phyloP scores from a whole-genome alignment of 2,329 filamentous ascomycete genomes.

The Huntiella bhutanensis region DNA sequence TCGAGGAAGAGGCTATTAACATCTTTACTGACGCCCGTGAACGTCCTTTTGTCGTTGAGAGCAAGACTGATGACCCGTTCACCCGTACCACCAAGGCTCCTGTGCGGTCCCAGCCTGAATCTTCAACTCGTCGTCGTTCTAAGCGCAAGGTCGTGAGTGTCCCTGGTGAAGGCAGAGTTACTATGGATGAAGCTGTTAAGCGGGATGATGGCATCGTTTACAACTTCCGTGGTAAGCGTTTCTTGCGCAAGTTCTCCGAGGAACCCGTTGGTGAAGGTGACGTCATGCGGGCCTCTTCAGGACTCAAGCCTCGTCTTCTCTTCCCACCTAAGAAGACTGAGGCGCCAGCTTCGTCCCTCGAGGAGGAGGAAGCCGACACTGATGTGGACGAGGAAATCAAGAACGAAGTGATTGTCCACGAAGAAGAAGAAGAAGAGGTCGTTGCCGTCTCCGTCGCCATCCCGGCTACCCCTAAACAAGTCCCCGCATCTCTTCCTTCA shows the following conservation, averaged over 20 bases:
- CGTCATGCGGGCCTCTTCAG: conserved; percentile 36
- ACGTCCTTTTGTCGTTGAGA: conserved; percentile 48
- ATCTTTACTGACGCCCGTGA: conserved; percentile 72
- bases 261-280: conserved; percentile 20
- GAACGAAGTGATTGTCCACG: conserved; percentile 11
- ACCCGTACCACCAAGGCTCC: conserved; percentile 24
- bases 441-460: conserved; percentile 1
- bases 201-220: conserved; percentile 58
- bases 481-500: conserved; percentile 7
- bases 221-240: conserved; percentile 62
- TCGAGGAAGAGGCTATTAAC: conserved; percentile 40
- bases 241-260: conserved; percentile 49
- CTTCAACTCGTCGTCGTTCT: conserved; percentile 29
- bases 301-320: conserved; percentile 52
- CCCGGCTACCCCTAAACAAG: conserved; percentile 22
- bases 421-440: conserved; percentile 14
- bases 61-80: conserved; percentile 55
- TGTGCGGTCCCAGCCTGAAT: conserved; percentile 16
- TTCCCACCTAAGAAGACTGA: conserved; percentile 34
- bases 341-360: conserved; percentile 25
- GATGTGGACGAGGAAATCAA: conserved; percentile 35
- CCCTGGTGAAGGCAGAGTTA: conserved; percentile 36
- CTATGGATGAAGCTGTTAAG: conserved; percentile 42
- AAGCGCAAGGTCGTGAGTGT: conserved; percentile 35
- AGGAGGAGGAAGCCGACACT: conserved; percentile 41